phyloP scores from a whole-genome alignment of 1,284 basidiomycete species.

The Somion occarium region DNA sequence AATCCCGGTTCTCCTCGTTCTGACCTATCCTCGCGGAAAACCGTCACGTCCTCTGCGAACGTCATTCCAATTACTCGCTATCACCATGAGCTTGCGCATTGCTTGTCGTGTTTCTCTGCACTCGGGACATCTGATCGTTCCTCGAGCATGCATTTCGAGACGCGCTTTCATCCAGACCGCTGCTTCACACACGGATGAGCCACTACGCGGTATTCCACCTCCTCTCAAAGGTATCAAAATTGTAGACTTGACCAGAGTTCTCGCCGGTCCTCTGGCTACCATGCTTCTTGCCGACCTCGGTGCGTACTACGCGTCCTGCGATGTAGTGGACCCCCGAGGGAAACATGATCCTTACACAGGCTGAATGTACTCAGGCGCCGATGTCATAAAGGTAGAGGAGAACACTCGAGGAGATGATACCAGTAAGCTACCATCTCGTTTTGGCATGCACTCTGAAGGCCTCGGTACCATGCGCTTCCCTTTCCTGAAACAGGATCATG shows the following conservation, averaged over 20 bases:
- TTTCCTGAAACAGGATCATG: slow-evolving; percentile 54
- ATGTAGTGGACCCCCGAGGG: neutral
- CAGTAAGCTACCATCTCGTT: slow-evolving; percentile 49
- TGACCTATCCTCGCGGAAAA: neutral
- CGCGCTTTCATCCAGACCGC: slow-evolving; percentile 6
- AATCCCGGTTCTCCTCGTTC: neutral
- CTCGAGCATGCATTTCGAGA: neutral
- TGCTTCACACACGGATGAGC: neutral
- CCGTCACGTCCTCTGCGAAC: too few species aligned
- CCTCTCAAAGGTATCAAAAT: slow-evolving; percentile 79
- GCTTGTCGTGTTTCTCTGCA: neutral
- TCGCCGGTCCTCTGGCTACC: slow-evolving; percentile 87
- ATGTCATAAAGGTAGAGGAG: slow-evolving; percentile 90
- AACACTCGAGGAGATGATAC: slow-evolving; percentile 87
- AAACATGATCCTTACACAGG: neutral
- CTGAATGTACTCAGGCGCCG: slow-evolving; percentile 44
- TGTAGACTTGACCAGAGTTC: slow-evolving; percentile 83
- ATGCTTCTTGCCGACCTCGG: slow-evolving; percentile 85
- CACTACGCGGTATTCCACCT: slow-evolving; percentile 54
- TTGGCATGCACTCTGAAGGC: too few species aligned
- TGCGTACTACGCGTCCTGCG: neutral
- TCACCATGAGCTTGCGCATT: neutral
- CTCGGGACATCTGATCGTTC: neutral
- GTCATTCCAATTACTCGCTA: too few species aligned
- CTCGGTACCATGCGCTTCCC: too few species aligned